Evolutionary conservation across 768 basidiomycete species (phyloP).

Genomic region (Astraeus odoratus): DNA sequence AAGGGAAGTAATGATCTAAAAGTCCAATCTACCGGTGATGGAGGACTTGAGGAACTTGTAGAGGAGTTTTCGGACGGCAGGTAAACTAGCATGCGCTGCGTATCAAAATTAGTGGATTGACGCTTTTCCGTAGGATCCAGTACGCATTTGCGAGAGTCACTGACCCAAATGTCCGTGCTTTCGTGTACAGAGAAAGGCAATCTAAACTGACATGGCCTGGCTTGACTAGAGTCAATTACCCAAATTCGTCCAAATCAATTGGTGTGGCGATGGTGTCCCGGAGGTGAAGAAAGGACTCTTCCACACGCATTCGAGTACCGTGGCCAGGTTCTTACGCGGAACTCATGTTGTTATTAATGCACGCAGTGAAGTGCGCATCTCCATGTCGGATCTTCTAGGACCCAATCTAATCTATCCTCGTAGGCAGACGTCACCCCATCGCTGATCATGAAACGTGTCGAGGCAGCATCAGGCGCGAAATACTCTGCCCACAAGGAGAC

Average conservation of each 20-base stretch:
- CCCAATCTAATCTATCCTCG: not conserved
- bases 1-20: constrained; percentile 81
- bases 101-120: constrained; percentile 4
- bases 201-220: not conserved
- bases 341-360: constrained; percentile 84
- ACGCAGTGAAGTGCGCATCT: constrained; percentile 64
- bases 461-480: constrained; percentile 82
- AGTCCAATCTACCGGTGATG: constrained; percentile 77
- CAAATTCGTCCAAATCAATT: constrained; percentile 94
- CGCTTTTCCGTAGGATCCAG: constrained; percentile 59
- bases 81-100: constrained; percentile 34
- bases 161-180: constrained; percentile 67
- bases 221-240: constrained; percentile 60
- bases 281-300: constrained; percentile 89
- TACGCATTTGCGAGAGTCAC: constrained; percentile 85
- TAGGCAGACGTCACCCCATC: constrained; percentile 76
- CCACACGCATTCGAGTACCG: constrained; percentile 77
- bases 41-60: constrained; percentile 84
- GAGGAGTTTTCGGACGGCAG: constrained; percentile 95
- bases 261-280: constrained; percentile 97
- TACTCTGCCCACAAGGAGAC: constrained; percentile 80
- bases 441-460: constrained; percentile 80
- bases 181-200: not conserved
- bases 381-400: not conserved
- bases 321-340: constrained; percentile 74